Evolutionary conservation across 352 stramenopile species (phyloP).

Genomic region (Globisporangium radiosum): DNA sequence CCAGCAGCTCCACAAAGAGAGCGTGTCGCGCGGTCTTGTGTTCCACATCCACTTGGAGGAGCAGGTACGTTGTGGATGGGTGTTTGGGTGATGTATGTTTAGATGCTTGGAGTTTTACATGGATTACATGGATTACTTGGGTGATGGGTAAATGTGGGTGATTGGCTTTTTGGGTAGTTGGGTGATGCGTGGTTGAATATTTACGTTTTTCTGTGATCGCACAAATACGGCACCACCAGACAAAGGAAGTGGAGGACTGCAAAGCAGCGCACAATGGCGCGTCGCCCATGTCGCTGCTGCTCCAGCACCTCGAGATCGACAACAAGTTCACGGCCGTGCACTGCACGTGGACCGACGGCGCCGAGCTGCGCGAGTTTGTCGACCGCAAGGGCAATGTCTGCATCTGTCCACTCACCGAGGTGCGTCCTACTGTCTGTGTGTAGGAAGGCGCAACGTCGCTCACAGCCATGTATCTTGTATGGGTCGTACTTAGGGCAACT

Average conservation of each 20-base stretch:
- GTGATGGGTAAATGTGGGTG: too few relatives aligned
- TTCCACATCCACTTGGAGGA: constrained; percentile 68
- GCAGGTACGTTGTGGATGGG: constrained; percentile 15
- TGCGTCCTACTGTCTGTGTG: constrained; percentile 4
- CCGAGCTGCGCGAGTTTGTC: constrained; percentile 50
- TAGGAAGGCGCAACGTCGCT: too few relatives aligned
- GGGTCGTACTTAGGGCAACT: constrained; percentile 30
- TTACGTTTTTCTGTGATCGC: not conserved
- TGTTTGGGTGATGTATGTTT: not conserved
- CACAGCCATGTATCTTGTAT: too few relatives aligned
- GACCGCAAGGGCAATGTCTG: constrained; percentile 61
- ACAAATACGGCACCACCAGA: constrained; percentile 15
- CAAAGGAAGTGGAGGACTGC: constrained; percentile 74
- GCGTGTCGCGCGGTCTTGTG: constrained; percentile 48
- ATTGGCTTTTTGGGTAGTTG: too few relatives aligned
- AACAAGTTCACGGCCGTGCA: constrained; percentile 75
- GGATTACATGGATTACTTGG: not conserved
- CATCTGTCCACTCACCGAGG: constrained; percentile 69
- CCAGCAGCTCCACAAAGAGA: constrained; percentile 60
- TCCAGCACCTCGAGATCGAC: constrained; percentile 61
- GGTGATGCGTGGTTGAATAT: not conserved
- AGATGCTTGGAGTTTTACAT: not conserved
- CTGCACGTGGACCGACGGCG: constrained; percentile 62
- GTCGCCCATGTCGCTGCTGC: constrained; percentile 56
- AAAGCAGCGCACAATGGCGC: constrained; percentile 44